Evolutionary conservation across 2,329 filamentous ascomycete genomes (phyloP).

Genomic region (Claviceps sorghi): DNA sequence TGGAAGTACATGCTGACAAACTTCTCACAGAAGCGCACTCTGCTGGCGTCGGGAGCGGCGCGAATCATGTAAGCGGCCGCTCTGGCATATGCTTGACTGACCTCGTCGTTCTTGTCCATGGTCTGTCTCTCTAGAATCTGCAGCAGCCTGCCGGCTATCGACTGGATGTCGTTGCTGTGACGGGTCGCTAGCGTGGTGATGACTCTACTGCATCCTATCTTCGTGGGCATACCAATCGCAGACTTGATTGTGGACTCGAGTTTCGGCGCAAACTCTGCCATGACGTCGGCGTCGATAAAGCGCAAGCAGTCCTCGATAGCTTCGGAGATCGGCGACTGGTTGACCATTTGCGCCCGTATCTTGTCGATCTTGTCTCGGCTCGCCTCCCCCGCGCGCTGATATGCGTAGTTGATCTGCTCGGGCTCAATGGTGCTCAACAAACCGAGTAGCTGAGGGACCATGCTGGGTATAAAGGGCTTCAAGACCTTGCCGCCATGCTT

Average conservation of each 20-base stretch:
- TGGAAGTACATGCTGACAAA: slow-evolving; percentile 62
- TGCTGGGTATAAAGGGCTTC: slow-evolving; percentile 63
- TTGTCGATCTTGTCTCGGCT: slow-evolving; percentile 86
- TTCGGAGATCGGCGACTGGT: slow-evolving; percentile 78
- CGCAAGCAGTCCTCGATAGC: slow-evolving; percentile 83
- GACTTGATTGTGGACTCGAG: slow-evolving; percentile 70
- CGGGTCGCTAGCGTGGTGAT: slow-evolving; percentile 74
- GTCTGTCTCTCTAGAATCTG: slow-evolving; percentile 66
- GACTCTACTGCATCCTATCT: slow-evolving; percentile 78
- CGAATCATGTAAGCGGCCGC: slow-evolving; percentile 74
- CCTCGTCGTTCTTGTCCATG: slow-evolving; percentile 85
- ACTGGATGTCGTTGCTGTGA: slow-evolving; percentile 58
- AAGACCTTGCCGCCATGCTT: slow-evolving; percentile 75
- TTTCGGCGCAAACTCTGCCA: slow-evolving; percentile 55
- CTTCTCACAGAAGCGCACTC: slow-evolving; percentile 35
- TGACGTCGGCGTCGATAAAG: slow-evolving; percentile 62
- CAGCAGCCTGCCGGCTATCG: slow-evolving; percentile 62
- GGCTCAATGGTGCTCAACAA: slow-evolving; percentile 80
- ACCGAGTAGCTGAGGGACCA: slow-evolving; percentile 68
- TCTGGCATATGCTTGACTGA: slow-evolving; percentile 75
- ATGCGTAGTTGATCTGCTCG: slow-evolving; percentile 80
- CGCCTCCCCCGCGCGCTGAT: slow-evolving; percentile 76
- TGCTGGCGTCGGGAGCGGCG: slow-evolving; percentile 33
- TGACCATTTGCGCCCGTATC: slow-evolving; percentile 65
- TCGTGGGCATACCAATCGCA: slow-evolving; percentile 81